Percentiles rank a stretch among this genome's conserved stretches.
These are phyloP conservation scores for Allomyces javanicus DNA, from an alignment of 192 early-diverging fungal species.

Conservation along the genomic window DNA sequence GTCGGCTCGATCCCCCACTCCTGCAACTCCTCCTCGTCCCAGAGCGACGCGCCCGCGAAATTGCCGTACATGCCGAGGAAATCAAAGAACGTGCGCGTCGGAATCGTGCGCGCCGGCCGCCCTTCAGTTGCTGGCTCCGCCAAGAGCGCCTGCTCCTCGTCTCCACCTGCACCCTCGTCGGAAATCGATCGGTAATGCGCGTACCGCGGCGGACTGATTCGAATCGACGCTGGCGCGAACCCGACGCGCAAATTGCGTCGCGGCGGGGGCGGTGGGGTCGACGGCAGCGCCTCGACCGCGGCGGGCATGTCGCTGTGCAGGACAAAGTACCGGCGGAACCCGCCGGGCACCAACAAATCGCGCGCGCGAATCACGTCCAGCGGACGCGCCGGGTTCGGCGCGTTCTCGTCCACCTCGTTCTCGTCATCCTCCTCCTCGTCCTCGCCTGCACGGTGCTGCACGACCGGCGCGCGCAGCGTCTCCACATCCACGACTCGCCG, in stretches of 20 bases:
- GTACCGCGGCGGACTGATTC: too few relatives aligned
- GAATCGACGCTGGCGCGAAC: not conserved
- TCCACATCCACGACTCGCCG: too few relatives aligned
- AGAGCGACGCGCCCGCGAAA: not conserved
- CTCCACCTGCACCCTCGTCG: not conserved
- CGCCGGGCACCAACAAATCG: not conserved
- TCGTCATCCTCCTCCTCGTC: too few relatives aligned
- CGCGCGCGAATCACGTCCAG: not conserved
- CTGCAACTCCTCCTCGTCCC: not conserved
- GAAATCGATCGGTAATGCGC: not conserved
- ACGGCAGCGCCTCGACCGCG: not conserved
- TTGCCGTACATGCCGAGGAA: constrained; percentile 4
- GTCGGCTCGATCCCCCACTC: not conserved
- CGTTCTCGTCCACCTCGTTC: not conserved
- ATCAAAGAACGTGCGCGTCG: constrained; percentile 6
- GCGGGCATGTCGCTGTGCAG: not conserved
- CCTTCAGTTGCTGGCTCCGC: not conserved
- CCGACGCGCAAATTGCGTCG: not conserved
- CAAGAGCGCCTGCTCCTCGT: not conserved
- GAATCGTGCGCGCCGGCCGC: not conserved
- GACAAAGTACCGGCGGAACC: not conserved
- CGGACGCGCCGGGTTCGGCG: not conserved
- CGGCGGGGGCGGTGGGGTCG: not conserved
- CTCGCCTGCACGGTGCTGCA: too few relatives aligned
- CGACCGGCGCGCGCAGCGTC: too few relatives aligned